Base-by-base conservation (phyloP, 192 early-diverging fungal species). In the Backusella morwellensis region DNA sequence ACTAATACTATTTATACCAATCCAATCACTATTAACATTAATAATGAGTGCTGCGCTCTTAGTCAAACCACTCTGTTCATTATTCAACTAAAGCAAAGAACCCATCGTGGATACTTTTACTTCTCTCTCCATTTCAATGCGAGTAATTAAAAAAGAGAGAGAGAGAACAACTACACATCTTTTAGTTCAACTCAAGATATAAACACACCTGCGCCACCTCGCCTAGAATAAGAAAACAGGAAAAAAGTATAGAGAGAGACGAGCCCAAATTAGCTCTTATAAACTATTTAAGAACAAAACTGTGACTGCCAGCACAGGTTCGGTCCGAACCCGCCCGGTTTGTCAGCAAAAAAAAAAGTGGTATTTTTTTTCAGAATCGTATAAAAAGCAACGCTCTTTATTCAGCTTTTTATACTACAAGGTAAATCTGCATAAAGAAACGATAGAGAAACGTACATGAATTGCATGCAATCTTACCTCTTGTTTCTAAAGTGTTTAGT, bases 311-410 rank as follows among this genome's bases (percentile, higher is more conserved):
- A 7, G 6, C 7, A 26, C 3, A 59, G 11, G 54, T 59, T 63
- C 56, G 56, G 56, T 29, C 56, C 56, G 56, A 63, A 63, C 56
- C 56, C 56, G 21, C 21, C 56, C 56, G 56, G 56, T 63, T 63
- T 63, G 56, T 63, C 56, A 63, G 56, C 56, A 63, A 63, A 63
- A 63, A 59, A 59, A 63, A 63, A 63, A 63, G 56, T 63, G 56
- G 56, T 63, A 63, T 63, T 63, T 63, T 63, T 63, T 63, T 63
- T 63, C 56, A 63, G 23, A 63, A 63, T 14, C 56, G 11, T 63
- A 63, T 63, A 63, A 63, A 63, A 63, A 63, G 56, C 56, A 63
- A 63, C 56, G 14, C 56, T 63, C 56, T 63, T 63, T 63, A 63
- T 63, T 63, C 56, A 63, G 23, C 23, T 63, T 63, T 63, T 63